Evolutionary conservation across 441 rosid genomes (phyloP).

Genomic region (Erodium trifolium): DNA sequence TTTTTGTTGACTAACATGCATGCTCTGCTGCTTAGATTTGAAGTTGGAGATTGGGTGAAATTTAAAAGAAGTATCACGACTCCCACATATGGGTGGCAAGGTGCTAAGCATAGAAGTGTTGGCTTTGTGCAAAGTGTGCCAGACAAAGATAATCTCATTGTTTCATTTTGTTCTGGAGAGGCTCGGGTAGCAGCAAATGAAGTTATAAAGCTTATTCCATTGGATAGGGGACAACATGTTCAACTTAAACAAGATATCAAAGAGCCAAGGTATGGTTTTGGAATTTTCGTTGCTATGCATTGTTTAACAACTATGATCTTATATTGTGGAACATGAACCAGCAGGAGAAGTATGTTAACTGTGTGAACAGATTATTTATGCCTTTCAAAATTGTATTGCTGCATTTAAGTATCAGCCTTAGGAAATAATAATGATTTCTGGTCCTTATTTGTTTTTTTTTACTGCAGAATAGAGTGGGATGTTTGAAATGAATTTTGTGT

Average conservation of each 20-base stretch:
- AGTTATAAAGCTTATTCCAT: constrained; percentile 80
- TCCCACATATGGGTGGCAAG: constrained; percentile 93
- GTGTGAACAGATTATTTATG: not conserved
- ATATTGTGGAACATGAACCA: not conserved
- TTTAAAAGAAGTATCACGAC: constrained; percentile 67
- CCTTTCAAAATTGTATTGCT: not conserved
- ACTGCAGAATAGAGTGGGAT: constrained; percentile 1
- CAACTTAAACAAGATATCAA: constrained; percentile 67
- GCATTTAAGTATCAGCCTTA: not conserved
- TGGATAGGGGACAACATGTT: constrained; percentile 97
- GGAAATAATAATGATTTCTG: not conserved
- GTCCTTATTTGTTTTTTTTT: not conserved
- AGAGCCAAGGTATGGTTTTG: constrained; percentile 73
- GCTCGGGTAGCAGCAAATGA: constrained; percentile 76
- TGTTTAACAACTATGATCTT: not conserved
- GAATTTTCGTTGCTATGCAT: not conserved
- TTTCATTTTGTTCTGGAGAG: constrained; percentile 93
- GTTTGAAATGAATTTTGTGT: not conserved
- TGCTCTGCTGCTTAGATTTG: constrained; percentile 47
- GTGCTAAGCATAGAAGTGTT: constrained; percentile 85
- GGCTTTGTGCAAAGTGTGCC: constrained; percentile 91
- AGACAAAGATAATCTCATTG: constrained; percentile 66
- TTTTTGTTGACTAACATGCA: constrained; percentile 10
- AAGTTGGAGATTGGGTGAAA: constrained; percentile 97
- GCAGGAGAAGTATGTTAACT: not conserved